These are phyloP conservation scores for Gymnopilus junonius DNA, from an alignment of 768 basidiomycete species.

Conservation along the genomic window DNA sequence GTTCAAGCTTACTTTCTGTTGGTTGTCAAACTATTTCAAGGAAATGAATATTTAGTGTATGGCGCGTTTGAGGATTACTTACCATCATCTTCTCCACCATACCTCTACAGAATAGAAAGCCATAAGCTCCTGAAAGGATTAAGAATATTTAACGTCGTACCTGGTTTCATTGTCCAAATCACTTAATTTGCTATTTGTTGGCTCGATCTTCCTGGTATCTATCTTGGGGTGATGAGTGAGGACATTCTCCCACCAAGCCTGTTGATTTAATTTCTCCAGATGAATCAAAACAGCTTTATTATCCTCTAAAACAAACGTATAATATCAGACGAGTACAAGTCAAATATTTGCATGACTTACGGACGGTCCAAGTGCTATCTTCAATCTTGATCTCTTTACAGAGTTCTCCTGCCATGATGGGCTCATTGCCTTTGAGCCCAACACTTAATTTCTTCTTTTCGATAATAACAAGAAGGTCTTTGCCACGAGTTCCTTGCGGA, in stretches of 20 bases:
- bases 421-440: constrained; percentile 83
- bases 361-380: constrained; percentile 95
- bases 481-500: constrained; percentile 84
- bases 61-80: constrained; percentile 15
- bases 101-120: constrained; percentile 53
- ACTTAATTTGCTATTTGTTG: constrained; percentile 93
- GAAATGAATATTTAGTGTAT: constrained; percentile 6
- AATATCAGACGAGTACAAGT: background rate
- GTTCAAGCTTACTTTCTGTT: constrained; percentile 59
- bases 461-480: constrained; percentile 73
- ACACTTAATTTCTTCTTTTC: constrained; percentile 85
- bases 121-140: background rate
- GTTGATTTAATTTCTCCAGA: constrained; percentile 84
- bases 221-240: constrained; percentile 95
- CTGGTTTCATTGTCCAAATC: constrained; percentile 96
- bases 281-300: constrained; percentile 73
- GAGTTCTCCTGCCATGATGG: constrained; percentile 87
- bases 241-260: constrained; percentile 98
- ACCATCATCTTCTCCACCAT: constrained; percentile 99
- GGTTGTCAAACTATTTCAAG: constrained; percentile 68
- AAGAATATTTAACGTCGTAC: constrained; percentile 37
- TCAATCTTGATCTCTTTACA: constrained; percentile 95
- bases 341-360: constrained; percentile 50
- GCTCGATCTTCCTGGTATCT: constrained; percentile 94
- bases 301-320: constrained; percentile 60